These are phyloP conservation scores for Thielaviopsis cerberus DNA, from an alignment of 2,329 filamentous ascomycete genomes.

Conservation along the genomic window DNA sequence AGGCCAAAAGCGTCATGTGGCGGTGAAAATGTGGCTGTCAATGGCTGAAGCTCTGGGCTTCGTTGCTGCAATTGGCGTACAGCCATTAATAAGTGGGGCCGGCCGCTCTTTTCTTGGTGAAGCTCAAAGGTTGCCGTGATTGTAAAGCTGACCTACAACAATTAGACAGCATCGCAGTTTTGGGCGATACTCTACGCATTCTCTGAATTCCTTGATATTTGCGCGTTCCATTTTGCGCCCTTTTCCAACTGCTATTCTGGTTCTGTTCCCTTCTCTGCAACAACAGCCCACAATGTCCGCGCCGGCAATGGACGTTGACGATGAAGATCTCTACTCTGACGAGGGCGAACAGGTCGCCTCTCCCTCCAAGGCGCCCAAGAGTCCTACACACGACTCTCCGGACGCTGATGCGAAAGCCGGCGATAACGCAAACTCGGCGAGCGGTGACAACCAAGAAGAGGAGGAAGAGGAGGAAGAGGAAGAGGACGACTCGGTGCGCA, in stretches of 20 bases:
- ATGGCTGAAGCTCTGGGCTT: neutral
- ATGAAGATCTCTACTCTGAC: constrained; percentile 45
- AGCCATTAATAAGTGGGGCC: neutral
- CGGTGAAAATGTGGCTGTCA: neutral
- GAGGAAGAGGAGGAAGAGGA: constrained; percentile 43
- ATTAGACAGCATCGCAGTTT: neutral
- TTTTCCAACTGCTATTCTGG: too few relatives aligned
- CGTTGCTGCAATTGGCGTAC: neutral
- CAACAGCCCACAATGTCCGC: constrained; percentile 4
- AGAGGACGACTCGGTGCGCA: constrained; percentile 22
- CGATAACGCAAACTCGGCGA: constrained; percentile 36
- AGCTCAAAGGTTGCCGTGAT: neutral
- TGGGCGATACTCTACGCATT: neutral
- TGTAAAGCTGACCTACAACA: neutral
- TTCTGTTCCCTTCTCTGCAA: too few relatives aligned
- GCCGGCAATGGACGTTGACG: constrained; percentile 42
- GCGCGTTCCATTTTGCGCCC: neutral
- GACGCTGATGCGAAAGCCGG: neutral
- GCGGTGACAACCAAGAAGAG: constrained; percentile 44
- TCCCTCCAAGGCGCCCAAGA: constrained; percentile 17
- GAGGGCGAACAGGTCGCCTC: constrained; percentile 33
- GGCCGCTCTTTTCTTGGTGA: neutral
- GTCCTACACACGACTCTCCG: constrained; percentile 14
- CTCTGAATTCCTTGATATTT: neutral
- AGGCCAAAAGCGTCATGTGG: neutral